phyloP scores from a whole-genome alignment of 2,329 filamentous ascomycete species.

The Alternaria sp. region DNA sequence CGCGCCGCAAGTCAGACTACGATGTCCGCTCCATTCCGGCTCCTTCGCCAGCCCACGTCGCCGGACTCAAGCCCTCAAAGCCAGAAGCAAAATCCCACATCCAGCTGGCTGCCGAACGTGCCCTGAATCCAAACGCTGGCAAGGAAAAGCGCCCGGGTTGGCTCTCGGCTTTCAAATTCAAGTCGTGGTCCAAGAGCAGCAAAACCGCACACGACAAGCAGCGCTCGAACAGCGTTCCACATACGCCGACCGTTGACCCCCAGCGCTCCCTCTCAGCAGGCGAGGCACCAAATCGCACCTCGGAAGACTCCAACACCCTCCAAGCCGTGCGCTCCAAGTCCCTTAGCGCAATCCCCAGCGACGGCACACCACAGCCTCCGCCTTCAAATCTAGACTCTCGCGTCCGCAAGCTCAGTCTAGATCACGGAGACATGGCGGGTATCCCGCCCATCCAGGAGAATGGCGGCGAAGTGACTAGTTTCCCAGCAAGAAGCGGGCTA shows the following conservation, averaged over 20 bases:
- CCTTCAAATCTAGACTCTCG: slow-evolving; percentile 33
- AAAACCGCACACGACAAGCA: slow-evolving; percentile 21
- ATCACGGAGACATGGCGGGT: slow-evolving; percentile 3
- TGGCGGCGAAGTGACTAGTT: slow-evolving; percentile 8
- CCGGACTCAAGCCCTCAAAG: background rate
- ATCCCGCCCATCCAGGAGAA: slow-evolving; percentile 17
- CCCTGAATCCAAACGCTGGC: slow-evolving; percentile 19
- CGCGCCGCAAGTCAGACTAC: slow-evolving; percentile 32
- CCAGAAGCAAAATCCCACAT: slow-evolving; percentile 27
- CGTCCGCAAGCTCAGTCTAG: slow-evolving; percentile 25
- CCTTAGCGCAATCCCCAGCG: slow-evolving; percentile 38
- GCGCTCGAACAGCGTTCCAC: slow-evolving; percentile 30
- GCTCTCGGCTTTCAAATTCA: slow-evolving; percentile 39
- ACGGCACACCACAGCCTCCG: slow-evolving; percentile 5
- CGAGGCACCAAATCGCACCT: slow-evolving; percentile 4
- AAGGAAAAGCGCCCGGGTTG: slow-evolving; percentile 40
- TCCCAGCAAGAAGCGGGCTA: slow-evolving; percentile 7
- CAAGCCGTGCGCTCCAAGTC: slow-evolving; percentile 43
- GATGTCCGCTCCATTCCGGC: slow-evolving; percentile 19
- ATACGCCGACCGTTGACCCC: slow-evolving; percentile 21
- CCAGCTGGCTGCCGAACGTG: slow-evolving; percentile 29
- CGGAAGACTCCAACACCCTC: slow-evolving; percentile 26
- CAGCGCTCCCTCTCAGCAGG: slow-evolving; percentile 39
- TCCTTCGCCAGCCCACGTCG: background rate
- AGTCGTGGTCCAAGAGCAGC: slow-evolving; percentile 33